Evolutionary conservation across 495 filamentous ascomycete species (phyloP).

Genomic region (Lepidopterella palustris): DNA sequence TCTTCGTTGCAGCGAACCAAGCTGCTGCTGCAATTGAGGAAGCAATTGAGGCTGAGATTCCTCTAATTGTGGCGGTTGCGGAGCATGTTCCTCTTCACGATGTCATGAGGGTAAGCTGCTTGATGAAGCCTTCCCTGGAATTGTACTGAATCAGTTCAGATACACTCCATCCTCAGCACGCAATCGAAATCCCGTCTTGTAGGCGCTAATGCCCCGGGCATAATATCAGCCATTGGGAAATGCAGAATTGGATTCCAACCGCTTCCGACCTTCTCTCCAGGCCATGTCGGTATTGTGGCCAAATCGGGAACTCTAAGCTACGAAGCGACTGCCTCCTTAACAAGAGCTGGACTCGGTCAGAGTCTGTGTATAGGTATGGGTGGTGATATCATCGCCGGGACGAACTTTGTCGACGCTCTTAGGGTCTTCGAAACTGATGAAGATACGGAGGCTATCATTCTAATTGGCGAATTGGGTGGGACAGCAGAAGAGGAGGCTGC

Average conservation of each 20-base stretch:
- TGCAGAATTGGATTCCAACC: constrained; percentile 89
- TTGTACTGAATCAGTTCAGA: constrained; percentile 37
- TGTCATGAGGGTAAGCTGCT: constrained; percentile 59
- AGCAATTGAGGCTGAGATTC: constrained; percentile 82
- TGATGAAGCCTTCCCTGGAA: constrained; percentile 7
- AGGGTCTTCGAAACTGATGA: constrained; percentile 65
- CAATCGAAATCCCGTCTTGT: constrained; percentile 78
- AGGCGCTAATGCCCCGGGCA: constrained; percentile 81
- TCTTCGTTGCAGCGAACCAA: constrained; percentile 77
- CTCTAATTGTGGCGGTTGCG: constrained; percentile 80
- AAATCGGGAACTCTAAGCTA: constrained; percentile 88
- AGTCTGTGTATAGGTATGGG: constrained; percentile 84
- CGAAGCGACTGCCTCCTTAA: constrained; percentile 79
- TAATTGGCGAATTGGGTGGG: constrained; percentile 87
- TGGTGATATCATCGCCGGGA: constrained; percentile 78
- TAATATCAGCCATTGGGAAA: constrained; percentile 73
- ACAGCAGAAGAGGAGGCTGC: constrained; percentile 74
- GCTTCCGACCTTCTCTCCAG: constrained; percentile 64
- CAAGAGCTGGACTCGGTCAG: constrained; percentile 75
- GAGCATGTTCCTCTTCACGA: constrained; percentile 89
- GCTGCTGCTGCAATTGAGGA: constrained; percentile 77
- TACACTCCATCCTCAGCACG: constrained; percentile 69
- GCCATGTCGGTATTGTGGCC: constrained; percentile 72
- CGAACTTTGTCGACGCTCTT: constrained; percentile 71
- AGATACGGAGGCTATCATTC: constrained; percentile 72